phyloP scores from a whole-genome alignment of 2,329 filamentous ascomycete species.

The Neoascochyta sp. region DNA sequence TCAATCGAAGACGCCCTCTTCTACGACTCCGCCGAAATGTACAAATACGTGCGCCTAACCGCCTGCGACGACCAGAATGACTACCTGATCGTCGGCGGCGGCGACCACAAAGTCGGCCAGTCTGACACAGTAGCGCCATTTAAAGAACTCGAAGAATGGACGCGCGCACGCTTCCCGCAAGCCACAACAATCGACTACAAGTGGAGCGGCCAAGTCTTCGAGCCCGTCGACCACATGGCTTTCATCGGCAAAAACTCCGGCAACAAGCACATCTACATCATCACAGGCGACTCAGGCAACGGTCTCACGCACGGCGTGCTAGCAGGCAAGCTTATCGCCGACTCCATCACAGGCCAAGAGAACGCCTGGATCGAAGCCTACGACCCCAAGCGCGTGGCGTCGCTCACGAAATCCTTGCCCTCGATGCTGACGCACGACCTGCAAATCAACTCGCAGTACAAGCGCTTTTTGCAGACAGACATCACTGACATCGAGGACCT shows the following conservation, averaged over 20 bases:
- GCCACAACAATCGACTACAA: conserved; percentile 51
- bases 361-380: conserved; percentile 53
- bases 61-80: conserved; percentile 52
- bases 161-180: conserved; percentile 51
- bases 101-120: conserved; percentile 59
- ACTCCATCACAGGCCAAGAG: conserved; percentile 50
- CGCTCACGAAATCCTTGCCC: conserved; percentile 46
- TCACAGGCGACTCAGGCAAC: conserved; percentile 57
- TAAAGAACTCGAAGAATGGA: conserved; percentile 52
- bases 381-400: conserved; percentile 47
- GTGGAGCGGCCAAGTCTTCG: conserved; percentile 58
- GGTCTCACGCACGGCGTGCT: conserved; percentile 56
- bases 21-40: conserved; percentile 54
- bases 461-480: conserved; percentile 52
- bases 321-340: conserved; percentile 51
- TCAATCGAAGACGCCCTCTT: conserved; percentile 53
- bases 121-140: conserved; percentile 47
- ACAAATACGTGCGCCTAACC: conserved; percentile 56
- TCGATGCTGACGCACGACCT: conserved; percentile 51
- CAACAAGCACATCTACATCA: conserved; percentile 50
- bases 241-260: conserved; percentile 57
- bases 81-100: conserved; percentile 55
- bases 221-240: conserved; percentile 54
- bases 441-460: conserved; percentile 56
- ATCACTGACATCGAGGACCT: conserved; percentile 57